phyloP scores from a whole-genome alignment of 805 yeast genomes.

The Yamadazyma paraphyllophila region DNA sequence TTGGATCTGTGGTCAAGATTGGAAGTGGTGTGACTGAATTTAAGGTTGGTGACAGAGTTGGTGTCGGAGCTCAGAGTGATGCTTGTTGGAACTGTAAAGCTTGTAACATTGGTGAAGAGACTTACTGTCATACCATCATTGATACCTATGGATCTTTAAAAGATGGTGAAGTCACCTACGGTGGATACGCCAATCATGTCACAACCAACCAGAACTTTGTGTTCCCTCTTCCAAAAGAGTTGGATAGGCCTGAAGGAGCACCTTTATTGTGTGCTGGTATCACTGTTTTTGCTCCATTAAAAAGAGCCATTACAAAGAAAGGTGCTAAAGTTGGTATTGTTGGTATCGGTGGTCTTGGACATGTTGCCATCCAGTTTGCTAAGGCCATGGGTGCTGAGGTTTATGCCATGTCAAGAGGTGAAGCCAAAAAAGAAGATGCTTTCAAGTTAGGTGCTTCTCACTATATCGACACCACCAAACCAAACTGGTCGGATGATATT shows the following conservation, averaged over 20 bases:
- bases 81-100: conserved; percentile 62
- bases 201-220: conserved; percentile 44
- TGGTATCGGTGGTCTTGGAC: conserved; percentile 69
- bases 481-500: conserved; percentile 21
- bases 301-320: conserved; percentile 21
- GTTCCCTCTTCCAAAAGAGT: conserved; percentile 46
- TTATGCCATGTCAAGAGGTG: conserved; percentile 52
- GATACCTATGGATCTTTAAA: conserved; percentile 51
- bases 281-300: conserved; percentile 51
- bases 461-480: conserved; percentile 48
- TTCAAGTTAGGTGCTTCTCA: conserved; percentile 54
- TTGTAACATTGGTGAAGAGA: conserved; percentile 39
- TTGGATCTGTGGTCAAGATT: conserved; percentile 57
- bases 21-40: conserved; percentile 53
- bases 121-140: conserved; percentile 49
- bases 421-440: conserved; percentile 51
- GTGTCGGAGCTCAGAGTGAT: conserved; percentile 78
- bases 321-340: conserved; percentile 54
- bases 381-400: conserved; percentile 64
- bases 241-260: conserved; percentile 43
- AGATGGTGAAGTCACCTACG: conserved; percentile 31
- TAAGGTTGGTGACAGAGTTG: conserved; percentile 73
- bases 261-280: conserved; percentile 59
- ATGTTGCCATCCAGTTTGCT: conserved; percentile 57
- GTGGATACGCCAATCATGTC: conserved; percentile 51